A percentile compares a stretch with the other conserved stretches of the same genome.
These are phyloP conservation scores for Mycena latifolia DNA, from an alignment of 768 basidiomycete genomes.

Conservation along the genomic window DNA sequence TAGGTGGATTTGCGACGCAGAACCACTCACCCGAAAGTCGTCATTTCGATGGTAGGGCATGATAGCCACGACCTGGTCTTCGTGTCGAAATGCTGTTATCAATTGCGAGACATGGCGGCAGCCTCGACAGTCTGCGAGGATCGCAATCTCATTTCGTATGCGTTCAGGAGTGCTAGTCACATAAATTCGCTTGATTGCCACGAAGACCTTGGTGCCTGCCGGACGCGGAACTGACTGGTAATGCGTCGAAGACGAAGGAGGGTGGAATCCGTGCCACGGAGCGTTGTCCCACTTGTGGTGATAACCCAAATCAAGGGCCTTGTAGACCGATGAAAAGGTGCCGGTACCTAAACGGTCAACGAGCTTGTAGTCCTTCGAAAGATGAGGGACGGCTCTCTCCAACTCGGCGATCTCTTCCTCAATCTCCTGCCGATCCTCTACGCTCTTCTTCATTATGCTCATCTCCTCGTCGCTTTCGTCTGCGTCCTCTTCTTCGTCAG, in stretches of 20 bases:
- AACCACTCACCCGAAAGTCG: constrained; percentile 88
- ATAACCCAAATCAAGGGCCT: constrained; percentile 86
- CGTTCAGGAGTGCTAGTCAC: constrained; percentile 95
- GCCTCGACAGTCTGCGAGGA: constrained; percentile 88
- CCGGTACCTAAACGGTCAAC: constrained; percentile 96
- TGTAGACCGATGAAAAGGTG: constrained; percentile 99
- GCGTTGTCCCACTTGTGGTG: constrained; percentile 83
- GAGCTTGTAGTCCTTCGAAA: constrained; percentile 78
- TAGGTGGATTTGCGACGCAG: neutral
- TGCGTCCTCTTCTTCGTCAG: constrained; percentile 48
- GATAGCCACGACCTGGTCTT: constrained; percentile 93
- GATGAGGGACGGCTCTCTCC: constrained; percentile 71
- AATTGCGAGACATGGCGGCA: constrained; percentile 92
- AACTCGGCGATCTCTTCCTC: constrained; percentile 83
- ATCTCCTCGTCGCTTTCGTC: constrained; percentile 71
- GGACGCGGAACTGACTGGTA: constrained; percentile 66
- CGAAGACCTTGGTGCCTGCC: constrained; percentile 71
- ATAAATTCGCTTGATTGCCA: constrained; percentile 97
- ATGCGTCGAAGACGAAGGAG: constrained; percentile 71
- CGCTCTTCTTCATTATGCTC: constrained; percentile 67
- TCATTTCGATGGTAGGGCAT: constrained; percentile 95
- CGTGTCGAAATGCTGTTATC: constrained; percentile 92
- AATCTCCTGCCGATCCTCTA: constrained; percentile 82
- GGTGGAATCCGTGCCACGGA: constrained; percentile 79
- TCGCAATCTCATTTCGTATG: constrained; percentile 92